Evolutionary conservation across 2,329 filamentous ascomycete genomes (phyloP), one percentile per base, ranked within the genome.

Genomic region (Rhytidhysteron rufulum): DNA sequence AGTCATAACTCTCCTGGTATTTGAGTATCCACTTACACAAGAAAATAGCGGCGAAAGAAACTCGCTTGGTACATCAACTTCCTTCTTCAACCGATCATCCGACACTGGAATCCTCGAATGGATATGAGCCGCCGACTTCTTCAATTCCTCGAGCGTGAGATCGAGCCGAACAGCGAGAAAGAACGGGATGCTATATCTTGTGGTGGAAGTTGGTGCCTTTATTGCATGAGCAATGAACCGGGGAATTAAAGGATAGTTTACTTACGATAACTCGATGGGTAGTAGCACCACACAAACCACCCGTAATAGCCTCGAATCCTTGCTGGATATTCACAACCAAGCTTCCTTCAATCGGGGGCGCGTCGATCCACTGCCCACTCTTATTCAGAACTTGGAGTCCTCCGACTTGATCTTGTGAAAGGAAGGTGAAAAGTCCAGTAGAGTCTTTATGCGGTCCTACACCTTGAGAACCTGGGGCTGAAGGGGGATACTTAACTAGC

Each of bases 391-490:
- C 74, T 50, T 80, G 72, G 0, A 80, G 61, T 0, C 77, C 73
- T 29, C 68, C 62, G 3, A 76, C 72, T 3, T 73, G 69, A 0
- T 74, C 78, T 54, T 83, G 80, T 1, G 80, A 71, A 3, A 83
- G 69, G 45, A 83, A 82, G 0, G 80, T 83, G 66, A 79, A 78
- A 77, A 78, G 82, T 3, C 79, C 79, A 0, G 77, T 80, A 0
- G 74, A 81, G 54, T 80, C 77, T 50, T 82, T 82, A 60, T 82
- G 79, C 1, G 79, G 73, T 0, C 79, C 79, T 1, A 82, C 78
- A 1, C 79, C 79, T 58, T 82, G 78, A 2, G 40, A 31, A 8
- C 49, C 43, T 1, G 24, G 11, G 4, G 53, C 47, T 9, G 44
- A 43, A 15, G 65, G 62, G 4, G 76, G 75, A 39, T 82, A 81